Evolutionary conservation across 1,139 yeast genomes (phyloP), one percentile per base, ranked within the genome.

Genomic region (Kodamaea sp.): DNA sequence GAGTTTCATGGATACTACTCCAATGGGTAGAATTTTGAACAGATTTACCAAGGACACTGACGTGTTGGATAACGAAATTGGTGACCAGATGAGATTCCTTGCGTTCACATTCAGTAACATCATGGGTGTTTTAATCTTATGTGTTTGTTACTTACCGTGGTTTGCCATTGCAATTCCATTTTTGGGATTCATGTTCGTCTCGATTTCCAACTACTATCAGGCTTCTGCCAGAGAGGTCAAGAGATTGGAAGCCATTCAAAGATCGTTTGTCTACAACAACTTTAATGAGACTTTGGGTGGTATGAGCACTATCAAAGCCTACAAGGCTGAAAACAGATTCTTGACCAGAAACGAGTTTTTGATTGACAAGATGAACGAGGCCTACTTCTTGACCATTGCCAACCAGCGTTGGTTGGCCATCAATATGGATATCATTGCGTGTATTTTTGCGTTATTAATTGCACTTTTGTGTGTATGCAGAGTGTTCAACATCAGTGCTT

Each of bases 11-110:
- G 85, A 79, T 55, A 63, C 72, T 11, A 77, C 83, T 1, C 84
- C 84, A 8, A 65, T 76, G 59, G 85, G 92, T 5, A 69, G 92
- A 42, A 75, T 83, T 35, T 59, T 83, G 51, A 83, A 83, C 53
- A 63, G 92, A 42, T 82, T 81, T 54, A 47, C 90, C 1, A 87
- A 85, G 51, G 96, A 88, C 57, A 83, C 94, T 0, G 95, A 87
- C 53, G 80, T 82, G 22, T 63, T 87, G 48, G 96, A 88, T 55
- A 84, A 83, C 52, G 88, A 83, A 50, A 65, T 81, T 37, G 76
- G 81, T 26, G 83, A 79, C 44, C 80, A 76, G 52, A 45, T 76
- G 31, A 68, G 85, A 50, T 51, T 79, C 40, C 60, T 76, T 37
- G 48, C 74, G 29, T 73, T 69, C 38, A 70, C 81, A 1, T 48